Evolutionary conservation across 108 stramenopile genomes (phyloP).

Genomic region (Aurantiochytrium sp.): DNA sequence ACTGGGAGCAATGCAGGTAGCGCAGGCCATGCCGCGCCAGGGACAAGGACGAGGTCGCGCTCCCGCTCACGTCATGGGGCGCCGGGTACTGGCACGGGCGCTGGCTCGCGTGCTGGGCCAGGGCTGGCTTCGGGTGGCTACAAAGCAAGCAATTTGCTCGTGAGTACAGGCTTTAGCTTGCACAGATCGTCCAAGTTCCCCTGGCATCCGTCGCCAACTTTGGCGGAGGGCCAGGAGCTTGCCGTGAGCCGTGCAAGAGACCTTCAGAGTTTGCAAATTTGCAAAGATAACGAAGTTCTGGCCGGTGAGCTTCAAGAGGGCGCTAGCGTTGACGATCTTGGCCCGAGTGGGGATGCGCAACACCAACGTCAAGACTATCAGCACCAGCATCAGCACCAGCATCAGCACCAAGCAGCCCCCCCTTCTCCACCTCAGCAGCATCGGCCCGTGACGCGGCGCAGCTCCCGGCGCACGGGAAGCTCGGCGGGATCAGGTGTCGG

Average conservation of each 20-base stretch:
- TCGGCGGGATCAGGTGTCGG: not conserved
- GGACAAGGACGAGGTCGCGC: not conserved
- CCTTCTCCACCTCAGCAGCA: too few relatives aligned
- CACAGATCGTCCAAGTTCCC: not conserved
- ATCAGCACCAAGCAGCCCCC: too few relatives aligned
- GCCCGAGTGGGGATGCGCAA: too few relatives aligned
- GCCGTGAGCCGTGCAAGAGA: not conserved
- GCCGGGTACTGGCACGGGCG: not conserved
- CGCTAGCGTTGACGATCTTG: not conserved
- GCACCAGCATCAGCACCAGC: too few relatives aligned
- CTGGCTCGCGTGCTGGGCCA: too few relatives aligned
- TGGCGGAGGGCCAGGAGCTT: not conserved
- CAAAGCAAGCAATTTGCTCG: not conserved
- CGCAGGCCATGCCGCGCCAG: not conserved
- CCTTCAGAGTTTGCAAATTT: not conserved
- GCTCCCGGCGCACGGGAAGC: not conserved
- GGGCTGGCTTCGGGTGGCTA: too few relatives aligned
- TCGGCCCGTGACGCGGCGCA: not conserved
- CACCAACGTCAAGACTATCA: too few relatives aligned
- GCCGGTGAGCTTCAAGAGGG: not conserved
- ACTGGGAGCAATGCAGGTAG: not conserved
- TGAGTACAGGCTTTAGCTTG: not conserved
- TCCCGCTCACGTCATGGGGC: not conserved
- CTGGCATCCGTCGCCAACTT: not conserved
- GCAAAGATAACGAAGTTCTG: not conserved